Base-by-base conservation (phyloP, 257 asterid genomes). In the Forsythia suspensa region DNA sequence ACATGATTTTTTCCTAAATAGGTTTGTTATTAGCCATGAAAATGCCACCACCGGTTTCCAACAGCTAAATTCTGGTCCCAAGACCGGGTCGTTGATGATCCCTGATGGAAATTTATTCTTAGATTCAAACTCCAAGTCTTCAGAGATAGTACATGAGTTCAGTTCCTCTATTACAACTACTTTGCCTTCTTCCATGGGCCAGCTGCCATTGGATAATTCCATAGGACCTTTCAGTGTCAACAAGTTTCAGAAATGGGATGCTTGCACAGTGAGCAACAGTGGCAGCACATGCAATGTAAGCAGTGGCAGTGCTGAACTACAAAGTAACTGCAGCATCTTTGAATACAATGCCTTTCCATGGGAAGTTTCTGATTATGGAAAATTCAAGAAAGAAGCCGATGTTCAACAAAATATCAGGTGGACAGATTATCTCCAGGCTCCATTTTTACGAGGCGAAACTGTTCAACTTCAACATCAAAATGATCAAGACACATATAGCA, bases 401-500 rank as follows among this genome's bases (percentile, higher is more conserved):
- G 57, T 74, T 48, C 74, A 79, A 12, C 90, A 86, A 42, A 88
- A 82, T 69, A 80, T 81, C n/a, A 88, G 81, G 84, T 85, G 93
- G 92, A 72, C 77, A 1, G 88, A 92, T 6, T 84, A 90, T 86
- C 65, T 86, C 51, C 94, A 86, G 63, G 6, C 85, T 46, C 95
- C 90, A 34, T 80, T 77, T 42, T 63, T 87, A 9, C 51, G 73
- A 15, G 89, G 86, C 18, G 83, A 38, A 24, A 20, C 42, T 10
- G 15, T 74, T 3, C 81, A 55, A 0, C 74, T 74, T 3, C 81
- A 55, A 0, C 74, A 71, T 80, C 88, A 82, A 70, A 57, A 36
- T 24, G 43, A 71, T 75, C 82, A 80, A 73, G 85, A 84, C 11
- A 73, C 79, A 2, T 79, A 78, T 80, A 73, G 52, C 0, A 80